Base-by-base conservation (phyloP, 2,329 filamentous ascomycete species). In the Graphiopsis chlorocephala region DNA sequence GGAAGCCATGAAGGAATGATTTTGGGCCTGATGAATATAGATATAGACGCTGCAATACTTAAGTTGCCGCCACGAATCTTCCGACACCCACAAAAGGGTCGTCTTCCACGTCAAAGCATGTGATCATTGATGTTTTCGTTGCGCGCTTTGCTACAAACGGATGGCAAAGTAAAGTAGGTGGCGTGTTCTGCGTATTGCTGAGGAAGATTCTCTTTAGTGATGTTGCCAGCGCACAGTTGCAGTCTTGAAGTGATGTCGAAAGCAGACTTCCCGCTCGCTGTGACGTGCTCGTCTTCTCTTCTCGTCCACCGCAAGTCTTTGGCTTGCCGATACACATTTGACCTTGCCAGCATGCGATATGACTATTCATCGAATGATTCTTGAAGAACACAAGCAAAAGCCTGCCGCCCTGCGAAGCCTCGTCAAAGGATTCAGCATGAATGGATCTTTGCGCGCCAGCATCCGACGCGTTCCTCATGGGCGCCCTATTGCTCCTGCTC, bases 1-100 rank as follows among this genome's bases (percentile, higher is more conserved):
- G 83, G 83, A 83, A 83, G 72, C 68, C 70, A 26, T 72, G 72
- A 68, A 42, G 12, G 11, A 15, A 23, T 26, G 45, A 26, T 33
- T 10, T 23, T 7, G 2, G 10, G 25, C 33, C 23, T 6, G 4
- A 38, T 61, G 15, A 15, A 29, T 20, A 52, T 52, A 20, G 25
- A 55, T 28, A 55, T 55, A 55, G 48, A 55, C 23, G 35, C 33
- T 45, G 31, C n/a, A 57, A 57, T 42, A 12, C 29, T 26, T 26
- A n/a, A 25, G 2, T 56, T 56, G 29, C 53, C 53, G 15, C 50
- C 31, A 56, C 15, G n/a, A 33, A 12, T 11, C 14, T 11, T 25
- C 38, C 38, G 11, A 45, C 23, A 3, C n/a, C 10, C 4, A 3
- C 17, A 14, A n/a, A 17, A 20, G 23, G 3, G 17, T 42, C 17